These are phyloP conservation scores for Allantophomopsis lycopodina DNA, from an alignment of 2,329 filamentous ascomycete genomes.

Conservation along the genomic window DNA sequence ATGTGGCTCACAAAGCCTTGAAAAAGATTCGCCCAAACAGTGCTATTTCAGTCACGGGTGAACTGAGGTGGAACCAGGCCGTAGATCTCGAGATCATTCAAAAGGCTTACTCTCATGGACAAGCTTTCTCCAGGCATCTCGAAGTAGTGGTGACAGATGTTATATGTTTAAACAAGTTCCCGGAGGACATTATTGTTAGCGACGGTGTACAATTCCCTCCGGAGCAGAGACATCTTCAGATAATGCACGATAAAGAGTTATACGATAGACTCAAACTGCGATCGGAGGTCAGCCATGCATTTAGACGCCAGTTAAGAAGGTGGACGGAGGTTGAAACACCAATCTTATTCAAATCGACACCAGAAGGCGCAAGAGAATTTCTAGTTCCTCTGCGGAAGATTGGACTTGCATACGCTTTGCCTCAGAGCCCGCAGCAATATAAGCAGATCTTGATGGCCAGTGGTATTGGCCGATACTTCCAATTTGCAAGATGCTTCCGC, in stretches of 20 bases:
- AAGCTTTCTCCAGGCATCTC: slow-evolving; percentile 13
- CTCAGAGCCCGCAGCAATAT: slow-evolving; percentile 95
- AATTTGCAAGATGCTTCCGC: slow-evolving; percentile 88
- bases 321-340: slow-evolving; percentile 68
- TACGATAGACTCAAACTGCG: slow-evolving; percentile 43
- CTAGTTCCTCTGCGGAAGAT: slow-evolving; percentile 71
- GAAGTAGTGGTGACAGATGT: slow-evolving; percentile 52
- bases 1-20: slow-evolving; percentile 25
- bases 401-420: slow-evolving; percentile 76
- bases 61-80: slow-evolving; percentile 4
- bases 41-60: slow-evolving; percentile 34
- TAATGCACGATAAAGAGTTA: slow-evolving; percentile 60
- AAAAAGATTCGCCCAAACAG: slow-evolving; percentile 33
- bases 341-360: slow-evolving; percentile 90
- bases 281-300: slow-evolving; percentile 13
- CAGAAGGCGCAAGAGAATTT: slow-evolving; percentile 90
- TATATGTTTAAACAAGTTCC: slow-evolving; percentile 57
- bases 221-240: slow-evolving; percentile 67
- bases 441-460: slow-evolving; percentile 96
- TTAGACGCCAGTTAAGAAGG: slow-evolving; percentile 44
- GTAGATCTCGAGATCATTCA: not conserved
- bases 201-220: slow-evolving; percentile 57
- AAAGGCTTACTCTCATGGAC: not conserved
- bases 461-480: slow-evolving; percentile 71
- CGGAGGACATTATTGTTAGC: slow-evolving; percentile 64